Base-by-base conservation (phyloP, 768 basidiomycete species). In the Sarcomyxa edulis region DNA sequence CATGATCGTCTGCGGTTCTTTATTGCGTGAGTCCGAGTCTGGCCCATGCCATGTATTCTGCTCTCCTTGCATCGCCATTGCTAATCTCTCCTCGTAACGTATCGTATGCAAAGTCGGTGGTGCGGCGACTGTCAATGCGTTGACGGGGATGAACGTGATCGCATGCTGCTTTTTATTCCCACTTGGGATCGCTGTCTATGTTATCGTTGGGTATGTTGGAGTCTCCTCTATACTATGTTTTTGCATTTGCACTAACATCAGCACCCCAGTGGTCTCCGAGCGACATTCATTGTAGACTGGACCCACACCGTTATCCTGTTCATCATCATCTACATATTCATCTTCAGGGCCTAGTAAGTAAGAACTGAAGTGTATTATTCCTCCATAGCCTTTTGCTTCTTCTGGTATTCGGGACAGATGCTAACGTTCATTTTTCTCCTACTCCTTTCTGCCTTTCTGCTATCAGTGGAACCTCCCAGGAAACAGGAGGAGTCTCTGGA, bases 1-100 rank as follows among this genome's bases (percentile, higher is more conserved):
- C 25, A 59, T 77, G 36, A 58, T 78, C 22, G 69, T 74, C 9
- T 69, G 70, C 43, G 71, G 72, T 10, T 70, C 68, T 8, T 48
- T 78, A 5, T 59, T 78, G 2, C 62, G 68, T 72, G 39, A 33
- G 68, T 59, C 7, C 7, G 11, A 7, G 27, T n/a, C 19, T 27
- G 8, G 3, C n/a, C n/a, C n/a, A n/a, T n/a, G n/a, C n/a, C n/a
- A n/a, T n/a, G n/a, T n/a, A n/a, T 9, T 14, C 1, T 14, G 1
- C 9, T 5, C 7, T 9, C 12, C 16, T 8, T 2, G 10, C 16
- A 20, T n/a, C n/a, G n/a, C n/a, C n/a, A n/a, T n/a, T n/a, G n/a
- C n/a, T n/a, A n/a, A n/a, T n/a, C n/a, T n/a, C n/a, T n/a, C n/a
- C n/a, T n/a, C n/a, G n/a, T n/a, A n/a, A n/a, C n/a, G n/a, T 5